Percentiles rank a stretch among this genome's conserved stretches.
Conservation (phyloP, 1,284 basidiomycete species). For the Cryptococcus sp. region DNA sequence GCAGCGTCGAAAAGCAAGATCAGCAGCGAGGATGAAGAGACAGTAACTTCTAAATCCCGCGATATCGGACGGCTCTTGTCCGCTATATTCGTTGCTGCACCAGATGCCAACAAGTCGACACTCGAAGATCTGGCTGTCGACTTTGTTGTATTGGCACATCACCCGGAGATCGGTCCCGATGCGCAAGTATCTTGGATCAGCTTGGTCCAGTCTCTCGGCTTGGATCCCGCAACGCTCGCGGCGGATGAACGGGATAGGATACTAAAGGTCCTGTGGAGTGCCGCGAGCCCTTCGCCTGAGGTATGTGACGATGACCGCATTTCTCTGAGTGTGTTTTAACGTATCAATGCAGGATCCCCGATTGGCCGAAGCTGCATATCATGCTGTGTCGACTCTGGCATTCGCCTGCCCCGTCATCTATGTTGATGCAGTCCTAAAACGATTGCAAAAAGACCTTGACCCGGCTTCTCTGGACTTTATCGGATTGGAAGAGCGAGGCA, state of each 20-base stretch:
- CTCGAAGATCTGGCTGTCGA: conserved; percentile 54
- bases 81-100: conserved; percentile 26
- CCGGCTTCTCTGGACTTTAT: conserved; percentile 63
- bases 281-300: conserved; percentile 33
- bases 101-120: conserved; percentile 22
- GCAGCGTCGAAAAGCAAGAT: conserved; percentile 25
- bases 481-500: conserved; percentile 71
- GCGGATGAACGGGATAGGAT: conserved; percentile 38
- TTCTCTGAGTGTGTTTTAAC: background rate
- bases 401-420: conserved; percentile 73
- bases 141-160: conserved; percentile 71
- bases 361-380: conserved; percentile 63
- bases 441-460: conserved; percentile 67
- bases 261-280: conserved; percentile 40
- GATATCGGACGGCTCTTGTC: conserved; percentile 44
- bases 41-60: conserved; percentile 30
- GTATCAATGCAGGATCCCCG: conserved; percentile 22
- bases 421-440: conserved; percentile 69
- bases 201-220: conserved; percentile 66
- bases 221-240: conserved; percentile 65
- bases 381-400: conserved; percentile 71
- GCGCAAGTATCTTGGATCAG: conserved; percentile 80
- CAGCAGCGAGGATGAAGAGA: conserved; percentile 34
- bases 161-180: conserved; percentile 65
- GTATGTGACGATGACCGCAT: conserved; percentile 17